Conservation (phyloP, 371 early-diverging fungal genomes). For the Thermomucor indicae-seudaticae region DNA sequence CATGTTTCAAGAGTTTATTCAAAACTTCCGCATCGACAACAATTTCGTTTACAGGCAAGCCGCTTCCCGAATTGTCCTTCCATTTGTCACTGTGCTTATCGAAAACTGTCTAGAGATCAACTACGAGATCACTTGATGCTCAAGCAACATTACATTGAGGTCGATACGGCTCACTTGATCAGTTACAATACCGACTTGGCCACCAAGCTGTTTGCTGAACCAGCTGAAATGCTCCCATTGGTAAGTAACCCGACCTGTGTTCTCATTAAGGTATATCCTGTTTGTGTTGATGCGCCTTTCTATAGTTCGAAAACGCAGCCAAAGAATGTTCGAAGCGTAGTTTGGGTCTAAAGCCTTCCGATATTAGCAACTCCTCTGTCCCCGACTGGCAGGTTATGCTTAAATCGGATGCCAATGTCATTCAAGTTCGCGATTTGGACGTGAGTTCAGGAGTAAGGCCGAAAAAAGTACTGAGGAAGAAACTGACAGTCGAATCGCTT, state of each 20-base stretch:
- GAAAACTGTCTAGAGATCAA: slow-evolving; percentile 69
- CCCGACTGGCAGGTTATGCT: slow-evolving; percentile 90
- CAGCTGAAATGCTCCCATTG: slow-evolving; percentile 80
- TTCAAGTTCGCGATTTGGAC: slow-evolving; percentile 83
- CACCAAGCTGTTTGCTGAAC: slow-evolving; percentile 69
- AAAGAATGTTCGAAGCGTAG: slow-evolving; percentile 67
- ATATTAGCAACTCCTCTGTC: slow-evolving; percentile 35
- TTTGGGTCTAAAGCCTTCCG: slow-evolving; percentile 43
- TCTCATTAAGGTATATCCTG: not conserved
- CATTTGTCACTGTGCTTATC: not conserved
- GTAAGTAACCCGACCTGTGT: slow-evolving; percentile 29
- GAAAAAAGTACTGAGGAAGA: not conserved
- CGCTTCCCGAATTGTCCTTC: not conserved
- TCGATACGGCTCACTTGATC: slow-evolving; percentile 82
- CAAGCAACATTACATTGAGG: slow-evolving; percentile 75
- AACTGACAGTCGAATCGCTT: not conserved
- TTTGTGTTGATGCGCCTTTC: not conserved
- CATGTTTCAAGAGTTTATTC: slow-evolving; percentile 68
- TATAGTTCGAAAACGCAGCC: slow-evolving; percentile 85
- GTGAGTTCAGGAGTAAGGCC: slow-evolving; percentile 28
- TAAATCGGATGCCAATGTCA: slow-evolving; percentile 77
- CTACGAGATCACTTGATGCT: slow-evolving; percentile 77
- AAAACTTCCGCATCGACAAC: slow-evolving; percentile 73
- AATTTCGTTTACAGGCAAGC: slow-evolving; percentile 71
- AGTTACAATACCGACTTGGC: slow-evolving; percentile 81